Base-by-base conservation (phyloP, 331 rosid species). In the Arachis monticola region DNA sequence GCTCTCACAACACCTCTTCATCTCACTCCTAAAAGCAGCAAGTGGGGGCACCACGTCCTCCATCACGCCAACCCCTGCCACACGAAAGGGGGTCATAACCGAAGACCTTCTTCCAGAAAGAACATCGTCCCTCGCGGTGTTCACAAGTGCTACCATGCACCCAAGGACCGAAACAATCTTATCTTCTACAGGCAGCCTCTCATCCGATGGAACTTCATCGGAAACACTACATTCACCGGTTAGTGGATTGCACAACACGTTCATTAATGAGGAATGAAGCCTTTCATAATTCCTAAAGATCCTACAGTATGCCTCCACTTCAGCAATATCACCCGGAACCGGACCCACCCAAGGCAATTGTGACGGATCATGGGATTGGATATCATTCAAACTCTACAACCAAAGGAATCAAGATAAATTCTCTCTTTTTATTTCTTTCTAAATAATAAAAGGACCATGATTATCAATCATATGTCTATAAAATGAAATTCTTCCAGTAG, bases 1-100 rank as follows among this genome's bases (percentile, higher is more conserved):
- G 81, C 93, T 95, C 92, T 92, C 99, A 12, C 96, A 92, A 60
- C 97, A 95, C 92, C 92, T 85, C 80, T 92, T 95, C 97, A 92
- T 87, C 87, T 95, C 97, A 8, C 88, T 75, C 83, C 99, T 88
- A 73, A 88, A 95, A 72, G 65, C 31, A 48, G 92, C 93, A 8
- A 95, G 92, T 2, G 99, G 97, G 7, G 97, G 99, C 35, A 90
- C 87, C 45, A 41, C 42, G 59, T 92, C 97, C 81, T 90, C 97
- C 68, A 71, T 62, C 41, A 30, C 32, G 69, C 78, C 79, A 66
- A 79, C 84, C 71, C 82, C 89, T 1, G 60, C 75, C 0, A 47
- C 64, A 60, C 44, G 81, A 72, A 81, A 88, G 13, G 86, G 75
- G 66, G 81, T 72, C 83, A 80, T 75, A 68, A 62, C 22, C 0